Conservation (phyloP, 441 rosid species). For the Kokia cookei region DNA sequence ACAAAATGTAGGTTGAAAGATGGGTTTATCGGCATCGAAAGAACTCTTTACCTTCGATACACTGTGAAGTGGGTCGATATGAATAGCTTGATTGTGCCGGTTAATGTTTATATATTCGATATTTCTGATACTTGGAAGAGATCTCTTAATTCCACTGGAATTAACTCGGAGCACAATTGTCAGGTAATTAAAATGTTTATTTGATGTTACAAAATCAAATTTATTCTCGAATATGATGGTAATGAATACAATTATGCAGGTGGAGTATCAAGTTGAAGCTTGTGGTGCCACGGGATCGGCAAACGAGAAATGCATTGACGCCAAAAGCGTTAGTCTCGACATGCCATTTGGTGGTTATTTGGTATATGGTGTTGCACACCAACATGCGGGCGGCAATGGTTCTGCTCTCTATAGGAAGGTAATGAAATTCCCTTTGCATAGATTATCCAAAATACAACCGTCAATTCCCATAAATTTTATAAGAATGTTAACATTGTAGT, state of each 20-base stretch:
- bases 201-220: neutral
- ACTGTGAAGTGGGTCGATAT: slow-evolving; percentile 69
- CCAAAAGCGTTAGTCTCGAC: slow-evolving; percentile 43
- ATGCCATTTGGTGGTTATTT: slow-evolving; percentile 69
- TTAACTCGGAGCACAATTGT: slow-evolving; percentile 39
- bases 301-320: slow-evolving; percentile 34
- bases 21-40: slow-evolving; percentile 46
- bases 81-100: slow-evolving; percentile 57
- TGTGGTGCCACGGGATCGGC: slow-evolving; percentile 21
- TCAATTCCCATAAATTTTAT: too few species aligned
- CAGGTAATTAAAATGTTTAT: slow-evolving; percentile 29
- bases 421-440: neutral
- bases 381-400: slow-evolving; percentile 70
- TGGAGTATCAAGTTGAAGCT: slow-evolving; percentile 57
- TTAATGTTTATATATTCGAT: slow-evolving; percentile 59
- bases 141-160: slow-evolving; percentile 26
- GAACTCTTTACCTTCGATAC: slow-evolving; percentile 54
- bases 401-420: slow-evolving; percentile 75
- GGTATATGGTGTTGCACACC: slow-evolving; percentile 76
- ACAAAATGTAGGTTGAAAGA: slow-evolving; percentile 54
- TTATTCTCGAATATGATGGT: neutral
- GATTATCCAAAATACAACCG: neutral
- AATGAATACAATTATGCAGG: slow-evolving; percentile 24
- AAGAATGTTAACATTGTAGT: too few species aligned
- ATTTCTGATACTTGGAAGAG: slow-evolving; percentile 62